These are phyloP conservation scores for Xylaria bambusicola DNA, from an alignment of 495 filamentous ascomycete genomes.

Conservation along the genomic window DNA sequence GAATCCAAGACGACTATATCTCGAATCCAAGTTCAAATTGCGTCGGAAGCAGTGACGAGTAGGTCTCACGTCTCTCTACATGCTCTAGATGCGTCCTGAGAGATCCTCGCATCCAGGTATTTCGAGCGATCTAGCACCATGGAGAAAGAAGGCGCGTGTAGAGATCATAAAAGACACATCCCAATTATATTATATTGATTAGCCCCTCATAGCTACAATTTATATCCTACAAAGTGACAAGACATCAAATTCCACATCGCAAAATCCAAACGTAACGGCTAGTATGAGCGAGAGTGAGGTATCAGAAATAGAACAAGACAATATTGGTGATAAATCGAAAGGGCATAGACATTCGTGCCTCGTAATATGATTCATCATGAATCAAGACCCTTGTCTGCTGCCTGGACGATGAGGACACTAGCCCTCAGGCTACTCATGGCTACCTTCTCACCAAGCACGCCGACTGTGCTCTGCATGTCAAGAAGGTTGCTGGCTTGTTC, in stretches of 20 bases:
- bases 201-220: no score
- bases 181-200: no score
- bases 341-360: not conserved
- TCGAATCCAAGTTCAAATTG: no score
- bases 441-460: conserved; percentile 65
- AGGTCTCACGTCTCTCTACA: no score
- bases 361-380: conserved; percentile 1
- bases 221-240: no score
- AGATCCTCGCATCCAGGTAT: no score
- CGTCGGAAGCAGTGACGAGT: no score
- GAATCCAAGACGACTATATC: no score
- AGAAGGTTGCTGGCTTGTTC: conserved; percentile 37
- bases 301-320: not conserved
- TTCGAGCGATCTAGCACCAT: no score
- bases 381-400: conserved; percentile 42
- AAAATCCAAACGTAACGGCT: not conserved
- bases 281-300: not conserved
- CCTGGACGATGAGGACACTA: conserved; percentile 79
- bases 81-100: no score
- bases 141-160: no score
- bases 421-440: conserved; percentile 62
- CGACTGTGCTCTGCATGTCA: conserved; percentile 65
- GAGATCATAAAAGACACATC: no score
- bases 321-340: not conserved
- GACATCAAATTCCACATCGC: not conserved